A percentile compares a stretch with the other conserved stretches of the same genome.
These are phyloP conservation scores for Hemerocallis citrina DNA, from an alignment of 106 monocot genomes.

Conservation along the genomic window DNA sequence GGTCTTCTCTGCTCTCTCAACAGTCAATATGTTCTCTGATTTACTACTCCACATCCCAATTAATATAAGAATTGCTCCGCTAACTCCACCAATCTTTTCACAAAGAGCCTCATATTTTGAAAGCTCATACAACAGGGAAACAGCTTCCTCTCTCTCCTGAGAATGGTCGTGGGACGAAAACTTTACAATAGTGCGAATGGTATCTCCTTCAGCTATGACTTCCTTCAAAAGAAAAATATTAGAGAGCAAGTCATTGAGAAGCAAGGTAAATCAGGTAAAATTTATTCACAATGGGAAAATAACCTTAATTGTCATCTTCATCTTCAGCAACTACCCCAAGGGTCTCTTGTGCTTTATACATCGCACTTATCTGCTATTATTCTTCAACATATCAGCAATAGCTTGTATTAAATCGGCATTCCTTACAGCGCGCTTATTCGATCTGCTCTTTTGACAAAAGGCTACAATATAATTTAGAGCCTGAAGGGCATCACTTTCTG, in stretches of 20 bases:
- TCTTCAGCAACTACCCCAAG: slow-evolving; percentile 78
- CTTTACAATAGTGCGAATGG: slow-evolving; percentile 78
- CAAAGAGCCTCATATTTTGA: slow-evolving; percentile 62
- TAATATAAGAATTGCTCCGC: slow-evolving; percentile 78
- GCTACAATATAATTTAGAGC: slow-evolving; percentile 45
- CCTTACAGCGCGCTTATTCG: slow-evolving; percentile 47
- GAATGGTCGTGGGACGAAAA: slow-evolving; percentile 61
- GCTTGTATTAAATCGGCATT: slow-evolving; percentile 42
- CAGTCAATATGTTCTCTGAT: slow-evolving; percentile 52
- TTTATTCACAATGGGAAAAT: slow-evolving; percentile 1
- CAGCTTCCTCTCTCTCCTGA: slow-evolving; percentile 78
- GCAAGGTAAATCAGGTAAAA: not conserved
- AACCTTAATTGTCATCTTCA: slow-evolving; percentile 81
- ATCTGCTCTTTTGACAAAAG: slow-evolving; percentile 54
- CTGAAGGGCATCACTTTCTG: slow-evolving; percentile 63
- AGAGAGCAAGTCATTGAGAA: slow-evolving; percentile 4
- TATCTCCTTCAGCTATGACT: slow-evolving; percentile 51
- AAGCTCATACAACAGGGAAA: slow-evolving; percentile 74
- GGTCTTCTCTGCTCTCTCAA: slow-evolving; percentile 74
- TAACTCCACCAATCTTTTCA: slow-evolving; percentile 80
- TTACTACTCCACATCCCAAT: slow-evolving; percentile 81
- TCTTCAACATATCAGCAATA: slow-evolving; percentile 78
- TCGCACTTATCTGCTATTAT: slow-evolving; percentile 52
- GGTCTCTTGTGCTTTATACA: slow-evolving; percentile 70
- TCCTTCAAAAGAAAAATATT: slow-evolving; percentile 38